A percentile compares a stretch with the other conserved stretches of the same genome.
Conservation (phyloP, 1,139 yeast species). For the Blastobotrys ciferrii region DNA sequence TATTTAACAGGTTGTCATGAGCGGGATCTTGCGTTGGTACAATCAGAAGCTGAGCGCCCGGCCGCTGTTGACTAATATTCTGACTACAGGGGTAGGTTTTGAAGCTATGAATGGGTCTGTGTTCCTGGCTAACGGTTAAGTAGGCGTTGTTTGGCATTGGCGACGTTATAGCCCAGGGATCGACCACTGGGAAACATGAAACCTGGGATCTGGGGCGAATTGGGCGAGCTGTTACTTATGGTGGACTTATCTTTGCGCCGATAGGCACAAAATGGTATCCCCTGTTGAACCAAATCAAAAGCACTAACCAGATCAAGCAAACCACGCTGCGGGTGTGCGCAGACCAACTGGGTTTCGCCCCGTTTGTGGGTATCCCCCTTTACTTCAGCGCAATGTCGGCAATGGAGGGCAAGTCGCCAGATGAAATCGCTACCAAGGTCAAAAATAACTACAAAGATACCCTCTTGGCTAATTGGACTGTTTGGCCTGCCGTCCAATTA, state of each 20-base stretch:
- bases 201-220: conserved; percentile 46
- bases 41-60: conserved; percentile 21
- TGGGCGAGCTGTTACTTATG: conserved; percentile 65
- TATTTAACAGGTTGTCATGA: conserved; percentile 20
- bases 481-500: conserved; percentile 84
- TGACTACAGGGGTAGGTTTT: conserved; percentile 28
- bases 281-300: conserved; percentile 52
- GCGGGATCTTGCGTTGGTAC: conserved; percentile 25
- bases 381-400: conserved; percentile 68
- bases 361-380: conserved; percentile 42
- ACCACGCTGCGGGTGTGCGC: conserved; percentile 51
- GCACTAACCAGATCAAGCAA: conserved; percentile 36
- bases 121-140: background rate
- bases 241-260: conserved; percentile 75
- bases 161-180: conserved; percentile 65
- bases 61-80: conserved; percentile 33
- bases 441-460: conserved; percentile 41
- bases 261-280: conserved; percentile 69
- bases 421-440: conserved; percentile 33
- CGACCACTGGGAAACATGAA: conserved; percentile 35
- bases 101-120: background rate
- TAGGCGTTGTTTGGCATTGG: conserved; percentile 66
- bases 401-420: conserved; percentile 50
- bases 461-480: conserved; percentile 67
- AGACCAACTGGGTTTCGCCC: conserved; percentile 80